These are phyloP conservation scores for Puccinia horiana DNA, from an alignment of 1,284 basidiomycete species.

Conservation along the genomic window DNA sequence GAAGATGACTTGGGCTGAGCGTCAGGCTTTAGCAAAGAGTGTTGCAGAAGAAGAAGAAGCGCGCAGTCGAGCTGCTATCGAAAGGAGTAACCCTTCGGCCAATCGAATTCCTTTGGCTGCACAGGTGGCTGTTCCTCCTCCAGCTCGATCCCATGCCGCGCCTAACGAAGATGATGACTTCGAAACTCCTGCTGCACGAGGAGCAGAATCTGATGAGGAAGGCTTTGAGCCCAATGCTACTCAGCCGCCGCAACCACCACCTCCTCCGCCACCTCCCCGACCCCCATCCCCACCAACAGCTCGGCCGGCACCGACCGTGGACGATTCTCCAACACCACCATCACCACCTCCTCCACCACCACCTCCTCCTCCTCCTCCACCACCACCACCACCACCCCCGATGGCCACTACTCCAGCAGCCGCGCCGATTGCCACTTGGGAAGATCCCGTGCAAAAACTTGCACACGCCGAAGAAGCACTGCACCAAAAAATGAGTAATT, in stretches of 20 bases:
- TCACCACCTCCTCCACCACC: background rate
- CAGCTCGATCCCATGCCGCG: constrained; percentile 62
- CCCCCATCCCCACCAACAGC: constrained; percentile 6
- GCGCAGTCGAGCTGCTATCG: constrained; percentile 66
- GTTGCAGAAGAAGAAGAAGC: constrained; percentile 78
- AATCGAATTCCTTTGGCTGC: constrained; percentile 57
- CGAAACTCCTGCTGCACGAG: constrained; percentile 52
- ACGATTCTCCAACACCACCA: constrained; percentile 10
- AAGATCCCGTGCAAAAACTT: constrained; percentile 35
- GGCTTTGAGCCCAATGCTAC: constrained; percentile 45
- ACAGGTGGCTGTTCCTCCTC: constrained; percentile 58
- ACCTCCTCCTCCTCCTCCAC: constrained; percentile 4
- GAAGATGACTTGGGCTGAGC: constrained; percentile 86
- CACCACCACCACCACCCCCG: constrained; percentile 21
- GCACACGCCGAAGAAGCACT: constrained; percentile 47
- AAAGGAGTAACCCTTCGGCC: constrained; percentile 24
- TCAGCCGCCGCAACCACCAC: constrained; percentile 55
- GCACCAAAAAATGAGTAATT: constrained; percentile 50
- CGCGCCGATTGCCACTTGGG: constrained; percentile 29
- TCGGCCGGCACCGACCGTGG: constrained; percentile 1
- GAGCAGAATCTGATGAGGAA: constrained; percentile 49
- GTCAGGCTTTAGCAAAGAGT: constrained; percentile 81
- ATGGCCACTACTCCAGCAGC: background rate
- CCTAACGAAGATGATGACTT: constrained; percentile 61
- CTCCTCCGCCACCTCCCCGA: constrained; percentile 25